These are phyloP conservation scores for Sporothrix humicola DNA, from an alignment of 2,329 filamentous ascomycete genomes.

Conservation along the genomic window DNA sequence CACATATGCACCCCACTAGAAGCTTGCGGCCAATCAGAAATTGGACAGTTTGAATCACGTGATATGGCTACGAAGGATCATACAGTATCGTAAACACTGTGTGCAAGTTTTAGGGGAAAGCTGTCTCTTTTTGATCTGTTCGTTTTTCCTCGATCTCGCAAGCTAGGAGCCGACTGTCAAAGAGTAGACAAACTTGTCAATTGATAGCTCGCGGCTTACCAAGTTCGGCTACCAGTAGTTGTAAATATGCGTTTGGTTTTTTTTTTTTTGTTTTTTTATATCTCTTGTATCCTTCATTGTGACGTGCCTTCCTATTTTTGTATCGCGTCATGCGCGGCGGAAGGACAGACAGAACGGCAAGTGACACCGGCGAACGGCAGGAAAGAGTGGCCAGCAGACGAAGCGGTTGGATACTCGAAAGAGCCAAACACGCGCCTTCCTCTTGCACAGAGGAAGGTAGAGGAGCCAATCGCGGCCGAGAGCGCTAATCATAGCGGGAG, in stretches of 20 bases:
- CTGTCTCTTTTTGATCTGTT: background rate
- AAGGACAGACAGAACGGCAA: background rate
- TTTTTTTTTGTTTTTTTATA: background rate
- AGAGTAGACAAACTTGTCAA: background rate
- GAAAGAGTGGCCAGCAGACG: background rate
- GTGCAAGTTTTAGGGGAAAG: too few relatives aligned
- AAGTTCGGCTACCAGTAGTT: background rate
- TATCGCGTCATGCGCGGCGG: background rate
- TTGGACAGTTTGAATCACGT: background rate
- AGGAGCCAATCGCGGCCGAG: background rate
- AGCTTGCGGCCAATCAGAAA: constrained; percentile 30
- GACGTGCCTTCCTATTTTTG: background rate
- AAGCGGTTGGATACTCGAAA: constrained; percentile 22
- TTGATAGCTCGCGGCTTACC: background rate
- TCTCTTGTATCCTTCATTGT: constrained; percentile 5
- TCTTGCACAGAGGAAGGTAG: background rate
- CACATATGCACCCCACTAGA: constrained; percentile 27
- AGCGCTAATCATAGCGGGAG: constrained; percentile 8
- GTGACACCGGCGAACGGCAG: background rate
- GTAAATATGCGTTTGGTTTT: background rate
- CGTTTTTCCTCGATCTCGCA: background rate
- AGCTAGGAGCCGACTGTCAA: constrained; percentile 15
- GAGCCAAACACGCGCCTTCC: constrained; percentile 21
- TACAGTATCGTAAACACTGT: constrained; percentile 10
- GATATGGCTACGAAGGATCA: background rate